Evolutionary conservation across 225 moss, liverwort and hornwort genomes (phyloP).

Genomic region (Neckera pumila): DNA sequence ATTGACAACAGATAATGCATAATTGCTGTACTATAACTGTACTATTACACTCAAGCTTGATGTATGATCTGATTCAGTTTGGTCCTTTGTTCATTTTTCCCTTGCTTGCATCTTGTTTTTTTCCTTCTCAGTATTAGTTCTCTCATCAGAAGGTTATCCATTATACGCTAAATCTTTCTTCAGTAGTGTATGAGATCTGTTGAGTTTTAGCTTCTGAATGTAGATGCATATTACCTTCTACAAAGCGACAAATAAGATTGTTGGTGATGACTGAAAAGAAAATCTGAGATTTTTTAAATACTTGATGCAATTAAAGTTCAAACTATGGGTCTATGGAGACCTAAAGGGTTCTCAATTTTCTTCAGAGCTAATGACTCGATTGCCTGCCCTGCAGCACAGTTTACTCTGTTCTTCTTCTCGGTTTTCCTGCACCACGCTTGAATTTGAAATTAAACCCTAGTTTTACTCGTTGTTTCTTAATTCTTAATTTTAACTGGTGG

Average conservation of each 20-base stretch:
- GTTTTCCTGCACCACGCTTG: not conserved
- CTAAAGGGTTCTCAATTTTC: not conserved
- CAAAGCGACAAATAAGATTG: not conserved
- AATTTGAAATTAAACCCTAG: not conserved
- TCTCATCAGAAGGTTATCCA: not conserved
- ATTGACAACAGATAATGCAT: not conserved
- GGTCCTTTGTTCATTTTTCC: not conserved
- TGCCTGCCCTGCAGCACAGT: not conserved
- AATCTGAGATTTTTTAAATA: not conserved
- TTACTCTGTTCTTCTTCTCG: not conserved
- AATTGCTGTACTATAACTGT: not conserved
- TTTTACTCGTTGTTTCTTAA: not conserved
- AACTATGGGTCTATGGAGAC: not conserved
- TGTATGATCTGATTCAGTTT: not conserved
- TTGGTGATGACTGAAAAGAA: not conserved
- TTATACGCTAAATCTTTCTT: not conserved
- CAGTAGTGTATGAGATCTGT: not conserved
- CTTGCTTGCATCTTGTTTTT: not conserved
- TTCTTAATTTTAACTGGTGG: not conserved
- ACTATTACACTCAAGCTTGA: not conserved
- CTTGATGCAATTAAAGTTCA: not conserved
- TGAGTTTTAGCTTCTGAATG: not conserved
- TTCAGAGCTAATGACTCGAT: not conserved
- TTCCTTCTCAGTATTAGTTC: not conserved
- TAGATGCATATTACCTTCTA: not conserved